Evolutionary conservation across 768 basidiomycete genomes (phyloP).

Genomic region (Leccinum subtestaceum): DNA sequence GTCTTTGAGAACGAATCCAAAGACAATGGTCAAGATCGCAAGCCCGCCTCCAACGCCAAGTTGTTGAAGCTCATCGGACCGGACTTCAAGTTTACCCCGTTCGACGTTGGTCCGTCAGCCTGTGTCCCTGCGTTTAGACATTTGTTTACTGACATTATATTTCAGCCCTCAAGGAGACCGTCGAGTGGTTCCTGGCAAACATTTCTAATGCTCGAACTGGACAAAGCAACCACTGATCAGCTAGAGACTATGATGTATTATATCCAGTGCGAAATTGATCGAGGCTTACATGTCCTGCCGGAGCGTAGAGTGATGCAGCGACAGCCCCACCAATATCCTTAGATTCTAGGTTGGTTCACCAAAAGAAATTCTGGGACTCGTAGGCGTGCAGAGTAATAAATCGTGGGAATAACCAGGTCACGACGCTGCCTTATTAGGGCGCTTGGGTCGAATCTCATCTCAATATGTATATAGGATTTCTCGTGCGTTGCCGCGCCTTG

Average conservation of each 20-base stretch:
- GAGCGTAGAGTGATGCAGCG: not conserved
- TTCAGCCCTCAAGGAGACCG: conserved; percentile 70
- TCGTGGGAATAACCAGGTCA: no score
- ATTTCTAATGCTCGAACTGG: conserved; percentile 70
- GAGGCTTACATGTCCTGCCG: not conserved
- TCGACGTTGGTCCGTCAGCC: conserved; percentile 61
- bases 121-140: not conserved
- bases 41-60: conserved; percentile 93
- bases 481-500: no score
- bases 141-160: not conserved
- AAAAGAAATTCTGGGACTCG: no score
- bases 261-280: not conserved
- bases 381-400: no score
- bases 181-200: conserved; percentile 87
- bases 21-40: conserved; percentile 93
- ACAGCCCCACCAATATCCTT: no score
- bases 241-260: conserved; percentile 7
- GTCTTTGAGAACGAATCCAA: conserved; percentile 60
- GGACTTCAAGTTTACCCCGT: conserved; percentile 88
- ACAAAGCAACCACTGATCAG: conserved; percentile 21
- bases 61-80: conserved; percentile 65
- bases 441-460: no score
- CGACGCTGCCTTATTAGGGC: no score
- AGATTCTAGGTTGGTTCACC: no score
- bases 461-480: no score